A percentile compares a stretch with the other conserved stretches of the same genome.
Evolutionary conservation across 805 yeast genomes (phyloP).

Genomic region (Lipomyces orientalis): DNA sequence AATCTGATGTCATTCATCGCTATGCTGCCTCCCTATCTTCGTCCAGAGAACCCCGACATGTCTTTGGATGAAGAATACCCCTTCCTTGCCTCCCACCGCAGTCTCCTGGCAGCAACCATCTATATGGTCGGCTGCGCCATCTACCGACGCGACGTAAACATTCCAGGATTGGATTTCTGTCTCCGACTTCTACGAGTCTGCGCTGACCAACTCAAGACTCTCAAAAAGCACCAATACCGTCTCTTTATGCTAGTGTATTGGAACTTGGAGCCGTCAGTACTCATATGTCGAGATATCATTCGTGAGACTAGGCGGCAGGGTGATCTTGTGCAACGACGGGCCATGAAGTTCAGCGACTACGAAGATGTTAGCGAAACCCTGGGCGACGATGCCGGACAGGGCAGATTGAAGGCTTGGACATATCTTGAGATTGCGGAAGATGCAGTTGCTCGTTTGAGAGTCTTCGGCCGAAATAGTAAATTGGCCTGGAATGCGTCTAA

Average conservation of each 20-base stretch:
- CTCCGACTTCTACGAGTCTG: slow-evolving; percentile 18
- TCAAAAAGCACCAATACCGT: not conserved
- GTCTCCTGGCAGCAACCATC: slow-evolving; percentile 29
- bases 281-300: slow-evolving; percentile 5
- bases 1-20: not conserved
- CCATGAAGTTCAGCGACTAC: no score
- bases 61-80: slow-evolving; percentile 26
- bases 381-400: not conserved
- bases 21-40: not conserved
- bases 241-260: not conserved
- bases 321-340: not conserved
- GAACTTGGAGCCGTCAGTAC: not conserved
- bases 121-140: slow-evolving; percentile 34
- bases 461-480: no score
- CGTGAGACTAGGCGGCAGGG: not conserved
- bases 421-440: not conserved
- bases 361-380: no score
- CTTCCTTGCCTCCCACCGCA: slow-evolving; percentile 26
- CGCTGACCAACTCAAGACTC: not conserved
- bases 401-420: not conserved
- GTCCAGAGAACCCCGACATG: slow-evolving; percentile 14
- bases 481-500: not conserved
- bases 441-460: not conserved
- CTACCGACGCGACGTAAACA: slow-evolving; percentile 29
- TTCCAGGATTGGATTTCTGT: slow-evolving; percentile 32